Evolutionary conservation across 495 filamentous ascomycete genomes (phyloP).

Genomic region (Talaromyces adpressus): DNA sequence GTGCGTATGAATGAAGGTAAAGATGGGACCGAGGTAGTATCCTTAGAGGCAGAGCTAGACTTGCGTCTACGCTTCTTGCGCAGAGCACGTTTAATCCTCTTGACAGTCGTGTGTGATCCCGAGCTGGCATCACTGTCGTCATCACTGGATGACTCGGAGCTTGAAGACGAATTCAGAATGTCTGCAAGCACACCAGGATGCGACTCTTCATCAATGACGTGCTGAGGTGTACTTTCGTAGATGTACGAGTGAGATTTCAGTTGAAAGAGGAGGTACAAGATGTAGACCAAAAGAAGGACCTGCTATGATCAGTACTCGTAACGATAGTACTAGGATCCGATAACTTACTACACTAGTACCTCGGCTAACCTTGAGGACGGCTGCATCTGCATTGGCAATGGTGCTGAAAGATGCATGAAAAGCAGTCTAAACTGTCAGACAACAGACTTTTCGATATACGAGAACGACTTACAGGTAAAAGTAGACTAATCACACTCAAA

Average conservation of each 20-base stretch:
- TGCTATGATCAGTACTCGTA: background rate
- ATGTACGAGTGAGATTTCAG: conserved; percentile 87
- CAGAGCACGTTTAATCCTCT: conserved; percentile 65
- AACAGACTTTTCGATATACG: background rate
- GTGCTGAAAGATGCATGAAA: conserved; percentile 83
- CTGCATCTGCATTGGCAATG: conserved; percentile 49
- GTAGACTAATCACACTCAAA: conserved; percentile 78
- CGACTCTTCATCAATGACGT: conserved; percentile 82
- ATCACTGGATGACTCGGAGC: conserved; percentile 53
- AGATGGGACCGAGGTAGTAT: conserved; percentile 35
- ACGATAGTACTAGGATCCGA: background rate
- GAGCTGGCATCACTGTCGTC: conserved; percentile 59
- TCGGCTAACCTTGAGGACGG: conserved; percentile 76
- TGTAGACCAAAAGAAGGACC: conserved; percentile 76
- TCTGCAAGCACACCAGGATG: conserved; percentile 78
- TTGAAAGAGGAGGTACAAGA: conserved; percentile 83
- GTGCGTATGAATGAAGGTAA: conserved; percentile 8
- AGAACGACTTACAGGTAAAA: conserved; percentile 53
- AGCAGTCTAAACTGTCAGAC: conserved; percentile 50
- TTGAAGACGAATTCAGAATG: conserved; percentile 65
- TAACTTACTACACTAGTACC: conserved; percentile 76
- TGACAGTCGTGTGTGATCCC: conserved; percentile 66
- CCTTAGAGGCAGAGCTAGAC: conserved; percentile 63
- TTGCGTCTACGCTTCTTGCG: conserved; percentile 62
- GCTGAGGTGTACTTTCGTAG: conserved; percentile 83